Base-by-base conservation (phyloP, 208 protist genomes). In the Trichomonas tenax region DNA sequence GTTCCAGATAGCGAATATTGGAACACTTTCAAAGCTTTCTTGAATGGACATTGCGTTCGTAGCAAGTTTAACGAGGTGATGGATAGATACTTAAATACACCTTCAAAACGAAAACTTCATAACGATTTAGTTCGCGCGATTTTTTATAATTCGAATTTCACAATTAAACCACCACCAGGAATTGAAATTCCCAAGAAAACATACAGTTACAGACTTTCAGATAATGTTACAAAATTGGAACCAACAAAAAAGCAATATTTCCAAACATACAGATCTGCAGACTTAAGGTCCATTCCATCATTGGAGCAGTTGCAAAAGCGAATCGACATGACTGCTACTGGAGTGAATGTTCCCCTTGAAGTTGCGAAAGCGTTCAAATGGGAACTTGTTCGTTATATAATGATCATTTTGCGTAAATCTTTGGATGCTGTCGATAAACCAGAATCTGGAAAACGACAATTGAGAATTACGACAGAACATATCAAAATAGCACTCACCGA, bases 111-210 rank as follows among this genome's bases (percentile, higher is more conserved):
- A 51, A 51, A 93, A 51, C 44, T 93, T 8, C 86, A 93, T 93
- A 93, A 93, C 51, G 86, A 93, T 48, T 93, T 93, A 38, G 51
- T 93, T 36, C 40, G 44, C 34, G 86, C 86, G 45, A 93, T 93
- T 4, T 58, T 51, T 11, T 93, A 44, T 93, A 93, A 93, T 51
- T 38, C 86, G 6, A 41, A 93, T 36, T 93, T 93, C 44, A 48
- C 86, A 38, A 23, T 40, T 15, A 34, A 38, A 8, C 86, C 86
- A 51, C 86, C 86, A 38, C 86, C 86, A 48, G 44, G 38, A 38
- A 17, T 51, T 51, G 10, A 23, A 15, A 34, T 51, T 26, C 44
- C 0, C 9, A 41, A 17, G 51, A 93, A 8, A 93, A 6, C 48
- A 58, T 0, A 14, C 0, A 17, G 4, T 14, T 31, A 89, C 9